Conservation (phyloP, 768 basidiomycete genomes). For the Boletus rubroflammeus region DNA sequence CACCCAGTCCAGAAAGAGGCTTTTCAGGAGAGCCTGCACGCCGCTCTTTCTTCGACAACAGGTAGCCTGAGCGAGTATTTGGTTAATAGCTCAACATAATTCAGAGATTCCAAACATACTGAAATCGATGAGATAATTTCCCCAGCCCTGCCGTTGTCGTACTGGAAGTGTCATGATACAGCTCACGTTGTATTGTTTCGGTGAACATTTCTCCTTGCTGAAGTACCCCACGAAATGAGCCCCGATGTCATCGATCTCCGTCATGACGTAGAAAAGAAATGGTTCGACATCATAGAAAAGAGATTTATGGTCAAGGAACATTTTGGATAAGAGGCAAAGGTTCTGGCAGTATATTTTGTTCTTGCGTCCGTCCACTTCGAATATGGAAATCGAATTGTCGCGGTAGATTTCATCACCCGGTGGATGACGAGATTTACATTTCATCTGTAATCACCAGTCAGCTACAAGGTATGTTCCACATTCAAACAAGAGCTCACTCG, state of each 20-base stretch:
- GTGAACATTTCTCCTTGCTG: constrained; percentile 96
- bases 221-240: constrained; percentile 98
- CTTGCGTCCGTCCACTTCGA: constrained; percentile 96
- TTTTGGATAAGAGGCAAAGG: constrained; percentile 93
- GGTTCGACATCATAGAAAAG: constrained; percentile 99
- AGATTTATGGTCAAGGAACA: constrained; percentile 99
- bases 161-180: constrained; percentile 99
- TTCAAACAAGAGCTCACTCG: constrained; percentile 49
- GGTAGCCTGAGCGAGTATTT: constrained; percentile 61
- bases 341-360: constrained; percentile 99
- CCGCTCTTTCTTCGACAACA: constrained; percentile 92
- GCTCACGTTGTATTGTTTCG: constrained; percentile 95
- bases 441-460: constrained; percentile 55
- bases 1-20: constrained; percentile 88
- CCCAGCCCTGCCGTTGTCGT: constrained; percentile 93
- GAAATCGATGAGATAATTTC: constrained; percentile 95
- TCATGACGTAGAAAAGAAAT: constrained; percentile 97
- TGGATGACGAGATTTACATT: constrained; percentile 93
- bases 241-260: constrained; percentile 84
- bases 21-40: constrained; percentile 92
- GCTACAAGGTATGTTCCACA: not conserved
- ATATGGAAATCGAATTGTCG: constrained; percentile 83
- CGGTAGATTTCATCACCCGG: constrained; percentile 98
- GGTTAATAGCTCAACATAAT: constrained; percentile 1
- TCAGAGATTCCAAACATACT: constrained; percentile 46